A percentile compares a stretch with the other conserved stretches of the same genome.
Evolutionary conservation across 2,329 filamentous ascomycete species (phyloP).

Genomic region (Claviceps sp.): DNA sequence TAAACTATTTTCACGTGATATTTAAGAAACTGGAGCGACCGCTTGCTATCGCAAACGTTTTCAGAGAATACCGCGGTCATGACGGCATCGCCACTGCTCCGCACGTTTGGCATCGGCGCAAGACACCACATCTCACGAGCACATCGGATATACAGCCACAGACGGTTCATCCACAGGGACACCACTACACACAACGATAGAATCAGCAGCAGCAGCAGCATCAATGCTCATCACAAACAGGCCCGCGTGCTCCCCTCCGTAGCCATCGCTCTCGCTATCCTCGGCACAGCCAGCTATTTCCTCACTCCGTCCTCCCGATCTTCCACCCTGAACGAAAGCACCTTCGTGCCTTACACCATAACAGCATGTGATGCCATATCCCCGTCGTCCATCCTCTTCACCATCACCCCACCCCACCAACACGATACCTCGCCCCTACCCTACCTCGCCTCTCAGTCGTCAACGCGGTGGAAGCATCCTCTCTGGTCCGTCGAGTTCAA

Average conservation of each 20-base stretch:
- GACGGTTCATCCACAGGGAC: neutral
- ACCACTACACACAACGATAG: neutral
- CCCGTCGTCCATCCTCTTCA: slow-evolving; percentile 55
- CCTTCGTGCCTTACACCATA: slow-evolving; percentile 55
- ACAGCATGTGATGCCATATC: slow-evolving; percentile 48
- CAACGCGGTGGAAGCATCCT: slow-evolving; percentile 30
- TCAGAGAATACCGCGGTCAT: neutral
- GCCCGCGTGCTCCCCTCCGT: slow-evolving; percentile 13
- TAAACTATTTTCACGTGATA: neutral
- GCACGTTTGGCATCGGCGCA: neutral
- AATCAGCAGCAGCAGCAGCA: neutral
- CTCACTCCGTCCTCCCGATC: slow-evolving; percentile 12
- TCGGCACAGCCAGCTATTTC: slow-evolving; percentile 16
- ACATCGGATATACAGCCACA: neutral
- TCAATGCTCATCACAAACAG: slow-evolving; percentile 15
- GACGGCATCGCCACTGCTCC: neutral
- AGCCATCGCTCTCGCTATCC: slow-evolving; percentile 10
- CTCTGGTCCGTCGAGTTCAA: slow-evolving; percentile 88
- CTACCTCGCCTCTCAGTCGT: slow-evolving; percentile 12
- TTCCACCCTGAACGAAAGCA: slow-evolving; percentile 38
- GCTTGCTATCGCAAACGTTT: neutral
- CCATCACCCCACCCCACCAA: slow-evolving; percentile 33
- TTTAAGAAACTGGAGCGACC: neutral
- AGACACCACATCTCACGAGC: neutral
- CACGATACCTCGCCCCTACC: slow-evolving; percentile 13